Percentiles rank a stretch among this genome's conserved stretches.
These are phyloP conservation scores for Heterobasidion irregulare DNA, from an alignment of 1,284 basidiomycete genomes.

Conservation along the genomic window DNA sequence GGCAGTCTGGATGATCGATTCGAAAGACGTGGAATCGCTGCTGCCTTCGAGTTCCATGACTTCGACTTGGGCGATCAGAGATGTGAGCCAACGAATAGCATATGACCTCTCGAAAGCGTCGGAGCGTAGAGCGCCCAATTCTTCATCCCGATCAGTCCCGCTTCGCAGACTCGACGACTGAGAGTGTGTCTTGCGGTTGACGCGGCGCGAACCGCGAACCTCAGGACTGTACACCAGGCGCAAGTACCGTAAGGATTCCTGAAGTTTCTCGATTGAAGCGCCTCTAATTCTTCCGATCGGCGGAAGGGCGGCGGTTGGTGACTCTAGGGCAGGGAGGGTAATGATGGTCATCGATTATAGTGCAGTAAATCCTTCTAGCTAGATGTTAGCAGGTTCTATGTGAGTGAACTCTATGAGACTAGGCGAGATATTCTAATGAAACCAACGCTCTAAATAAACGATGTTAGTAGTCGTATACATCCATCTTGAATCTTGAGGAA, in stretches of 20 bases:
- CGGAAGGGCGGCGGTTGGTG: slow-evolving; percentile 20
- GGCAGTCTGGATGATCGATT: slow-evolving; percentile 38
- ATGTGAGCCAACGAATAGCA: slow-evolving; percentile 63
- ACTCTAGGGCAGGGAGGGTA: slow-evolving; percentile 4
- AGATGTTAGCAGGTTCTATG: too few relatives aligned
- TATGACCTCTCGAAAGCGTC: slow-evolving; percentile 66
- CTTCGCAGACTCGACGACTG: neutral
- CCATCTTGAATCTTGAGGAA: too few relatives aligned
- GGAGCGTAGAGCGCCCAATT: slow-evolving; percentile 19
- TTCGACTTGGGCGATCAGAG: slow-evolving; percentile 33
- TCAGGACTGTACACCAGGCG: slow-evolving; percentile 37
- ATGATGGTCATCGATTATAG: neutral
- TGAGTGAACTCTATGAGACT: too few relatives aligned
- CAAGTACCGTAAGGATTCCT: slow-evolving; percentile 29
- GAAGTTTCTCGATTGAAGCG: slow-evolving; percentile 18
- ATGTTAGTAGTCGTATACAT: too few relatives aligned
- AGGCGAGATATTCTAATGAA: too few relatives aligned
- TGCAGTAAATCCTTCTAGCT: neutral
- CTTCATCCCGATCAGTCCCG: neutral
- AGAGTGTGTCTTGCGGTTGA: slow-evolving; percentile 5
- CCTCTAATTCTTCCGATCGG: slow-evolving; percentile 18
- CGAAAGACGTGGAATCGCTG: slow-evolving; percentile 12
- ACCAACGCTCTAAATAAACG: too few relatives aligned
- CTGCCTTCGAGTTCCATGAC: slow-evolving; percentile 8
- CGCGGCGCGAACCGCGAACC: slow-evolving; percentile 30